Base-by-base conservation (phyloP, 2,329 filamentous ascomycete species). In the Emydomyces testavorans region DNA sequence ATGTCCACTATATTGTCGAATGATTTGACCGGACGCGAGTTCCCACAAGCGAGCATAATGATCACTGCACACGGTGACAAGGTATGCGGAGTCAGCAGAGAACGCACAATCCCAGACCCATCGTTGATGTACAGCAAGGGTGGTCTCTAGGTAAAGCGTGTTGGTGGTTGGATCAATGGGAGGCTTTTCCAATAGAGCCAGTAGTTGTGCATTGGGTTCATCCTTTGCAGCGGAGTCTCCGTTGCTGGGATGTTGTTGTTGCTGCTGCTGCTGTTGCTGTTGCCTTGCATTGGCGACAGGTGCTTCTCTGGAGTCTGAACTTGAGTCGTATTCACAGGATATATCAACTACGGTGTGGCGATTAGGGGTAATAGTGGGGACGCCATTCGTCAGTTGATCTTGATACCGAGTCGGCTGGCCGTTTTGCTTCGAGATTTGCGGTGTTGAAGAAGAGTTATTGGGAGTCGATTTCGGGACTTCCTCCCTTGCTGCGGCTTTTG, bases 61-160 rank as follows among this genome's bases (percentile, higher is more conserved):
- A 62, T 95, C 89, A 35, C 83, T 90, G 63, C 87, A 94, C 4
- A 89, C 88, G 0, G 89, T 95, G 10, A 95, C 89, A 5, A 95
- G 73, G 60, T 95, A 95, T 0, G 89, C 89, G 28, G 83, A 89
- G 63, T 95, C 89, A 21, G 89, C 89, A 52, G 84, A 90, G 67
- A 95, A 95, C 0, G 89, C 89, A 60, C 89, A 95, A 65, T 95
- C 89, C 89, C 89, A 95, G 1, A 95, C 89, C 89, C 89, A 95
- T 46, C 89, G 81, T 68, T 95, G 89, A 67, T 95, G 89, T 47
- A 85, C 86, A 18, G 84, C 84, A 1, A 95, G 77, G 1, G 87
- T 93, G 2, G 87, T 88, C 66, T 94, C 85, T 16, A 94, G 77
- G 7, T 82, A 83, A 57, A 92, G 35, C 73, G 82, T 64, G 74